Conservation (phyloP, 768 basidiomycete species). For the Amanita muscaria region DNA sequence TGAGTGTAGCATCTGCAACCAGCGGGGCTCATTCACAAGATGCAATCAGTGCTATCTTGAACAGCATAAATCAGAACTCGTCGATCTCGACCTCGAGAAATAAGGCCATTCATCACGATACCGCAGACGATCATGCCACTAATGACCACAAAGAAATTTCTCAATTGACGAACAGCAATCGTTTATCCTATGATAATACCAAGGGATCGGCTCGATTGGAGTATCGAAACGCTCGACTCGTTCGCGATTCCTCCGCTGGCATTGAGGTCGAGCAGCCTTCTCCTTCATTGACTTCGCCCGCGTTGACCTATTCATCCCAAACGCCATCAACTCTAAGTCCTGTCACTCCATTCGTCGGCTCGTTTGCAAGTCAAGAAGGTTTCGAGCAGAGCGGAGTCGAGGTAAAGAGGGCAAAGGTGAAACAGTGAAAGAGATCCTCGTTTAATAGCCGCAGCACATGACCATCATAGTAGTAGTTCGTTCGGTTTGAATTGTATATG, state of each 20-base stretch:
- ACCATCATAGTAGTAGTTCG: not conserved
- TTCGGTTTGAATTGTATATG: no score
- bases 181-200: constrained; percentile 3
- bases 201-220: constrained; percentile 5
- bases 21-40: constrained; percentile 6
- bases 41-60: constrained; percentile 3
- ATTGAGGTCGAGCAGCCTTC: constrained; percentile 30
- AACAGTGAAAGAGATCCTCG: not conserved
- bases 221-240: constrained; percentile 1
- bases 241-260: constrained; percentile 8
- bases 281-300: constrained; percentile 54
- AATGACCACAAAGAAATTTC: constrained; percentile 2
- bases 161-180: constrained; percentile 2
- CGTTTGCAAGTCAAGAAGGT: constrained; percentile 35
- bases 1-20: constrained; percentile 28
- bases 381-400: constrained; percentile 14
- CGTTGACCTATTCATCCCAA: constrained; percentile 59
- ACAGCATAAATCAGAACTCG: constrained; percentile 1
- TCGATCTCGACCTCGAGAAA: constrained; percentile 3
- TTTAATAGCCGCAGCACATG: not conserved
- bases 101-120: constrained; percentile 8
- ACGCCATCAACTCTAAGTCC: constrained; percentile 62
- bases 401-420: constrained; percentile 3
- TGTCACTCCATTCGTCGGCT: constrained; percentile 62
- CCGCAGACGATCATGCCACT: constrained; percentile 2